Conservation (phyloP, 2,329 filamentous ascomycete genomes). For the Aspergillus fischeri region DNA sequence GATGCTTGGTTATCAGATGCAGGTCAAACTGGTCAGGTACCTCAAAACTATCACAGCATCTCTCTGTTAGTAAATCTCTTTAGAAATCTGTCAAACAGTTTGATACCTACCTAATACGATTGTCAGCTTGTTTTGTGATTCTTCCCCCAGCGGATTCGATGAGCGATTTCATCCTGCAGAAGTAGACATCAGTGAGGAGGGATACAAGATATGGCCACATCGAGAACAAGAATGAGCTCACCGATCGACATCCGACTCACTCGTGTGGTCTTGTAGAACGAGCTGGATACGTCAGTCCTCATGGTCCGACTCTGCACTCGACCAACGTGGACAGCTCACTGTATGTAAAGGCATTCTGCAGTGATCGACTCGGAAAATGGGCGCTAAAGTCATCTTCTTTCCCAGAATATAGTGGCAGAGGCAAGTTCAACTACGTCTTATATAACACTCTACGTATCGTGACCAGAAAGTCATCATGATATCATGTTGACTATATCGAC, state of each 20-base stretch:
- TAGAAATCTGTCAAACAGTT: not conserved
- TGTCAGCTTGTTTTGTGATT: conserved; percentile 4
- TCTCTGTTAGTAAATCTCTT: not conserved
- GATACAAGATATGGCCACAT: not conserved
- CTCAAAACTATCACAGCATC: not conserved
- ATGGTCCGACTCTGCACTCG: not conserved
- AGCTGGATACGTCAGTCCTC: conserved; percentile 2
- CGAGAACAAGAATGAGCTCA: not conserved
- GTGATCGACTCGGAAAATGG: not conserved
- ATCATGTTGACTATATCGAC: not conserved
- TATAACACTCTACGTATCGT: not conserved
- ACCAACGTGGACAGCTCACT: not conserved
- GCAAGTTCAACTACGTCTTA: not conserved
- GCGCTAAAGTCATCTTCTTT: not conserved
- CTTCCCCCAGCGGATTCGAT: conserved; percentile 12
- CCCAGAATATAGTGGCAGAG: not conserved
- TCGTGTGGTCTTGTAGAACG: conserved; percentile 5
- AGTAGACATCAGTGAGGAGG: not conserved
- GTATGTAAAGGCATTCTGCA: not conserved
- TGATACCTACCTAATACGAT: conserved; percentile 7
- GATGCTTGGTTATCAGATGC: conserved; percentile 13
- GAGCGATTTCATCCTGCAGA: conserved; percentile 9
- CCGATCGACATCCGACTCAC: conserved; percentile 13
- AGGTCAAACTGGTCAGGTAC: conserved; percentile 12
- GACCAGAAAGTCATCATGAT: not conserved